phyloP scores from a whole-genome alignment of 2,329 filamentous ascomycete species.

The Xylariaceae sp. region DNA sequence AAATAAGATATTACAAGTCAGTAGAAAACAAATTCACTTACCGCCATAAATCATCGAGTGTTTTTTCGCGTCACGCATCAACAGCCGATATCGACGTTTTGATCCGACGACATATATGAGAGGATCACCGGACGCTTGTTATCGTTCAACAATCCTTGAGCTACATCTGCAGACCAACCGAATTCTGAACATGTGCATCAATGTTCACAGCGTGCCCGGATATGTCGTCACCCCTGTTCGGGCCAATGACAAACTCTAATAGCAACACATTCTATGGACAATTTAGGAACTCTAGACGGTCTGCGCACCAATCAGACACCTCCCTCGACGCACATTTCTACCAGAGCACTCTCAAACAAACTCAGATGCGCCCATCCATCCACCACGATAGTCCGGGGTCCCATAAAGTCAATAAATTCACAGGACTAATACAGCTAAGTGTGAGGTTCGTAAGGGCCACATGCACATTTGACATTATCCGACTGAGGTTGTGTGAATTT shows the following conservation, averaged over 20 bases:
- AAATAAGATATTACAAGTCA: too few species aligned
- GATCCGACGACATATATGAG: not conserved
- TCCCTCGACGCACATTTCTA: slow-evolving; percentile 18
- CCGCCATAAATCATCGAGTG: not conserved
- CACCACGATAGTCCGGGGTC: slow-evolving; percentile 16
- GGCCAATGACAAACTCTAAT: slow-evolving; percentile 22
- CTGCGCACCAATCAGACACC: slow-evolving; percentile 20
- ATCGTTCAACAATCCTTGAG: not conserved
- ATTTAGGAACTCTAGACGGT: slow-evolving; percentile 2
- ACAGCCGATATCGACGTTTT: not conserved
- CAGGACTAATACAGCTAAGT: slow-evolving; percentile 4
- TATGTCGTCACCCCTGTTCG: not conserved
- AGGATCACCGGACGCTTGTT: not conserved
- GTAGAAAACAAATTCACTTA: not conserved
- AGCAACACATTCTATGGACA: slow-evolving; percentile 22
- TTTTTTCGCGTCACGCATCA: slow-evolving; percentile 15
- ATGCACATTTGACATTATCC: slow-evolving; percentile 10
- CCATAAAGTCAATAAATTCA: slow-evolving; percentile 6
- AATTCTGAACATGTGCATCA: not conserved
- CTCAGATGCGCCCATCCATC: slow-evolving; percentile 1
- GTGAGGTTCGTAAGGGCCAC: slow-evolving; percentile 17
- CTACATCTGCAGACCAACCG: not conserved
- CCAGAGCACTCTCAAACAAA: slow-evolving; percentile 5
- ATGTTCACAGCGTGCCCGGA: too few species aligned
- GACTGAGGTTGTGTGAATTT: slow-evolving; percentile 19